Percentiles rank a stretch among this genome's conserved stretches.
Evolutionary conservation across 805 yeast genomes (phyloP).

Genomic region (Metschnikowia rubicola): DNA sequence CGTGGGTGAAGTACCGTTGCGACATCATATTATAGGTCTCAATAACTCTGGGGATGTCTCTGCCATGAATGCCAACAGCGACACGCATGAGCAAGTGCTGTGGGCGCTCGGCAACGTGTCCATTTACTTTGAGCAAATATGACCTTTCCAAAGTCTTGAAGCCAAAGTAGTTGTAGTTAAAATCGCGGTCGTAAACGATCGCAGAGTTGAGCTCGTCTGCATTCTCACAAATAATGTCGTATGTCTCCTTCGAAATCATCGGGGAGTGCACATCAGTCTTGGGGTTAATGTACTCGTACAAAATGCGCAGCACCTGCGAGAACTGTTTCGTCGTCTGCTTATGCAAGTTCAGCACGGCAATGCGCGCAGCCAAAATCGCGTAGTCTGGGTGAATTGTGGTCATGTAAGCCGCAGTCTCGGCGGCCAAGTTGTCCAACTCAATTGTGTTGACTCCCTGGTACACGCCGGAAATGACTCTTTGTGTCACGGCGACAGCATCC

Average conservation of each 20-base stretch:
- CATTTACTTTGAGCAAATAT: conserved; percentile 50
- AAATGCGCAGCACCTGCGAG: conserved; percentile 68
- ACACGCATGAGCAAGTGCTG: conserved; percentile 63
- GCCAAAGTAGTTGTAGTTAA: conserved; percentile 56
- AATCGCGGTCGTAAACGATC: conserved; percentile 48
- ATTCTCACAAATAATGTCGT: conserved; percentile 33
- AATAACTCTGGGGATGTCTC: conserved; percentile 48
- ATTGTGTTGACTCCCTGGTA: conserved; percentile 95
- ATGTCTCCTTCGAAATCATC: conserved; percentile 42
- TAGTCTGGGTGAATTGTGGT: conserved; percentile 98
- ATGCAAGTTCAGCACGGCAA: conserved; percentile 90
- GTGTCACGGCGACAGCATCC: conserved; percentile 94
- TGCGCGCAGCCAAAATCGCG: conserved; percentile 91
- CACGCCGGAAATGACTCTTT: conserved; percentile 92
- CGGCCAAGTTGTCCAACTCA: conserved; percentile 68
- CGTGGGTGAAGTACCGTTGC: conserved; percentile 55
- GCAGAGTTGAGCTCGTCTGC: conserved; percentile 45
- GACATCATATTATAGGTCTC: conserved; percentile 61
- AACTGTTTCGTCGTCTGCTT: conserved; percentile 89
- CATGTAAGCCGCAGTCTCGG: conserved; percentile 97
- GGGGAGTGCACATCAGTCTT: conserved; percentile 59
- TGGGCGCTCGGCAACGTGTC: conserved; percentile 59
- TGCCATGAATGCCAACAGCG: conserved; percentile 57
- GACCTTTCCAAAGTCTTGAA: conserved; percentile 61
- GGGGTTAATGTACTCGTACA: conserved; percentile 79